A percentile compares a stretch with the other conserved stretches of the same genome.
These are phyloP conservation scores for Skeletonema costatum DNA, from an alignment of 108 stramenopile species.

Conservation along the genomic window DNA sequence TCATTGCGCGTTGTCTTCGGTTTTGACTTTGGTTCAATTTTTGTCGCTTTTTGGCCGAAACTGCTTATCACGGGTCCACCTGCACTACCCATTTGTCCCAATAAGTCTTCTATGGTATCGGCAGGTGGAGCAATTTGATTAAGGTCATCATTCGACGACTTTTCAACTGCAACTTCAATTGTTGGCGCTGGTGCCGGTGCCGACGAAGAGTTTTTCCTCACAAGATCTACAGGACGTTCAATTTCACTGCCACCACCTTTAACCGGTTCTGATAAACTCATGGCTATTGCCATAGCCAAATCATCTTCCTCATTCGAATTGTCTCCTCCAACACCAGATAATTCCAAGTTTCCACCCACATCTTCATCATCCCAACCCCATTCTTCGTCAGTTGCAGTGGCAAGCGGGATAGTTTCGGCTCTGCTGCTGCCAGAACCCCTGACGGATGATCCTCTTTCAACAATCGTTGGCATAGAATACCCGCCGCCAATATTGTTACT, in stretches of 20 bases:
- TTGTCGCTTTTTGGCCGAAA: slow-evolving; percentile 21
- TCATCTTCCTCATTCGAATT: slow-evolving; percentile 41
- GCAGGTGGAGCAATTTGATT: not conserved
- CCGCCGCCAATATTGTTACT: not conserved
- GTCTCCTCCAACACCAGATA: slow-evolving; percentile 25
- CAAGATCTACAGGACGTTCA: not conserved
- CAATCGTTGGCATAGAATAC: not conserved
- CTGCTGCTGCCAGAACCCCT: not conserved
- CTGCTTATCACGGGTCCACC: slow-evolving; percentile 29
- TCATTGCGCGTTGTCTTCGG: slow-evolving; percentile 10
- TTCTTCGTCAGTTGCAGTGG: slow-evolving; percentile 50
- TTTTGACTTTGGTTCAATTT: slow-evolving; percentile 13
- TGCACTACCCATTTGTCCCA: slow-evolving; percentile 31
- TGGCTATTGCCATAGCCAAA: slow-evolving; percentile 45
- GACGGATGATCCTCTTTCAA: not conserved
- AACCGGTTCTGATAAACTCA: slow-evolving; percentile 38
- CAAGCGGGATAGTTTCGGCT: slow-evolving; percentile 32
- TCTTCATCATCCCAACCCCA: slow-evolving; percentile 53
- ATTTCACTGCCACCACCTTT: not conserved
- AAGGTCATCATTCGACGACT: not conserved
- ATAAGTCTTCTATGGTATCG: slow-evolving; percentile 44
- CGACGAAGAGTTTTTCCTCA: not conserved
- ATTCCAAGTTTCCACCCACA: slow-evolving; percentile 24
- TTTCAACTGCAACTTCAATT: slow-evolving; percentile 1
- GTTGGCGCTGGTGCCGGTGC: not conserved